These are phyloP conservation scores for Melaleuca quinquenervia DNA, from an alignment of 345 rosid genomes.

Conservation along the genomic window DNA sequence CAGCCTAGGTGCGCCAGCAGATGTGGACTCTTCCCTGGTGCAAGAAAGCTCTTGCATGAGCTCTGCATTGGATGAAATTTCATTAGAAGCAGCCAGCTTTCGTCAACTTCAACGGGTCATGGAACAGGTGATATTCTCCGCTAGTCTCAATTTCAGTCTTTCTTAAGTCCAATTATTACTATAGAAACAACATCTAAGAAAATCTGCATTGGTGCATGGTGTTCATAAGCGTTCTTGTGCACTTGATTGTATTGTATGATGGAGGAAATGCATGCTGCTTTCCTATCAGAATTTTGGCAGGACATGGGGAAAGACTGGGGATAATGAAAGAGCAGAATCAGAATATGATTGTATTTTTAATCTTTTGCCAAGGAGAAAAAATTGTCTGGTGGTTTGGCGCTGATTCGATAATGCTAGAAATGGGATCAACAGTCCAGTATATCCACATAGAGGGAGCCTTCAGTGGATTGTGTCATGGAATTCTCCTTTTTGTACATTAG, in stretches of 20 bases:
- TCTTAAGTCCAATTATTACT: neutral
- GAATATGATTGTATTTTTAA: neutral
- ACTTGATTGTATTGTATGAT: neutral
- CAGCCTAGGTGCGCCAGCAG: slow-evolving; percentile 18
- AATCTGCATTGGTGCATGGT: neutral
- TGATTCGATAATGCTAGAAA: neutral
- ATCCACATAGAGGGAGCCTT: neutral
- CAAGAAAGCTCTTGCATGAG: slow-evolving; percentile 56
- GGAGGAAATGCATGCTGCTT: neutral
- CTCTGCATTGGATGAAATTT: slow-evolving; percentile 55
- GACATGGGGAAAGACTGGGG: neutral
- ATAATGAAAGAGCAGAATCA: neutral
- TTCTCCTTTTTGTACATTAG: neutral
- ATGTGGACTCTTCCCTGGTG: slow-evolving; percentile 34
- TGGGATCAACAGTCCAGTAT: neutral
- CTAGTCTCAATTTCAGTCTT: slow-evolving; percentile 12
- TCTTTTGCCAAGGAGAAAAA: neutral
- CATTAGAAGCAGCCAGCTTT: slow-evolving; percentile 74
- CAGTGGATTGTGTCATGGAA: neutral
- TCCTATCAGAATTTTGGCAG: neutral
- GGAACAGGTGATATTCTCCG: slow-evolving; percentile 24
- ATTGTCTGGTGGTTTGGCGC: neutral
- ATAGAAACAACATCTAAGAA: neutral
- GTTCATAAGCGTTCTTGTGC: neutral
- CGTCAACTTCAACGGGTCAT: slow-evolving; percentile 75